Evolutionary conservation across 2,329 filamentous ascomycete species (phyloP), one percentile per base, ranked within the genome.

Genomic region (Epichloe brachyelytri): DNA sequence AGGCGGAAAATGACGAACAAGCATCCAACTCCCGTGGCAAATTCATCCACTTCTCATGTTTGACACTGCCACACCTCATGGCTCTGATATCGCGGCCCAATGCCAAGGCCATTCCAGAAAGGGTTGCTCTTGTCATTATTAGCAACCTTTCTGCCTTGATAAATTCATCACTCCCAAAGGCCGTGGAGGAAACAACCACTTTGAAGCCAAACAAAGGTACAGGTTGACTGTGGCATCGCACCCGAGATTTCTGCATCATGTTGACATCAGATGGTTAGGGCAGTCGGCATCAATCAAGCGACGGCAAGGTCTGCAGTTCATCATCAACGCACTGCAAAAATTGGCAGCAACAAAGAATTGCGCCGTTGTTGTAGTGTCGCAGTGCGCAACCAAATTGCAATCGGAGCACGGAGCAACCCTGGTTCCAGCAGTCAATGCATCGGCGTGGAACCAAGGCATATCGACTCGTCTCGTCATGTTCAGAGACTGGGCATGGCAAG

Each of bases 371-470:
- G 65, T 93, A 19, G 75, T 89, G 46, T 88, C 83, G 38, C 89
- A 94, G 63, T 88, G 85, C 53, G 85, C 83, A 41, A 94, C 88
- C n/a, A 85, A 83, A 57, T 83, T 94, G 68, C 82, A 85, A 55
- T 73, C 74, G 4, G 82, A 77, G 56, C 75, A 71, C 56, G 78
- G 74, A 57, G 85, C 89, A 14, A 78, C 83, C 11, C 71, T 97
- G 46, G 77, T 83, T 49, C 85, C 89, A 15, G 81, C 87, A 40
- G 75, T 96, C 55, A 84, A 84, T 51, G 82, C 85, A 14, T 75
- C 74, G 19, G 79, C 85, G 41, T 96, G 90, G 90, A 89, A 95
- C 54, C 81, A 80, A 56, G 84, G 82, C 34, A 72, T 95, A 38
- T 79, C 80, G 54, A 86, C 81, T 41, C 77, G 88, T 50, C 65